Evolutionary conservation across 495 filamentous ascomycete species (phyloP), one percentile per base, ranked within the genome.

Genomic region (Neurospora sublineolata): DNA sequence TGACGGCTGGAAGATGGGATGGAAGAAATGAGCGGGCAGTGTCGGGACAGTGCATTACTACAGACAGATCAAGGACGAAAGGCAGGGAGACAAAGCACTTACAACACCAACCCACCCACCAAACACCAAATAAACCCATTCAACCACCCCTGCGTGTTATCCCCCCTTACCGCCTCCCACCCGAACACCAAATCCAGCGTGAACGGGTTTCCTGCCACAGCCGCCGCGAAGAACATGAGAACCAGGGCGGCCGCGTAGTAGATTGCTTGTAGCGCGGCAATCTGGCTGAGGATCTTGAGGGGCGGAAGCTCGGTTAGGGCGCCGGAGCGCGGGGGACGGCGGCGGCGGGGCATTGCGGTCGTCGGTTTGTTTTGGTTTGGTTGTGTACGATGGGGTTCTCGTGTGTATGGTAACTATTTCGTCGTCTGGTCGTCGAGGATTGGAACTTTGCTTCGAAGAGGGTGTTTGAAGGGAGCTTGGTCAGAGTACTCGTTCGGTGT

Each of bases 111-210:
- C 14, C 92, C 82, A 69, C 89, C 89, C 76, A 91, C 90, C 76
- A 97, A 80, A 79, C 97, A 77, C 93, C 94, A 97, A 12, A 97
- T 89, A 71, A 97, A 84, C 4, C 92, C 93, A 74, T 96, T 76
- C 79, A 94, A 91, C 94, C 94, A 99, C 58, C 95, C 95, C 42
- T 93, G 87, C 8, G 93, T 94, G 6, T 91, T 97, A 83, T 98
- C 96, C 42, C 93, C 94, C 72, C 94, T 83, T 73, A 98, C 77
- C n/a, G 87, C 85, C 69, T 88, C 84, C 93, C 94, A 97, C 74
- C 88, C 89, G 68, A 97, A 86, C 1, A 98, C 80, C 40, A 97
- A 79, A 68, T 92, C 89, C 0, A 91, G 76, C 36, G 80, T 87
- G 74, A 97, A 94, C 2, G 84, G 79, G 12, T 86, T 84, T 4